Conservation (phyloP, 352 stramenopile genomes). For the Globisporangium spiculum region DNA sequence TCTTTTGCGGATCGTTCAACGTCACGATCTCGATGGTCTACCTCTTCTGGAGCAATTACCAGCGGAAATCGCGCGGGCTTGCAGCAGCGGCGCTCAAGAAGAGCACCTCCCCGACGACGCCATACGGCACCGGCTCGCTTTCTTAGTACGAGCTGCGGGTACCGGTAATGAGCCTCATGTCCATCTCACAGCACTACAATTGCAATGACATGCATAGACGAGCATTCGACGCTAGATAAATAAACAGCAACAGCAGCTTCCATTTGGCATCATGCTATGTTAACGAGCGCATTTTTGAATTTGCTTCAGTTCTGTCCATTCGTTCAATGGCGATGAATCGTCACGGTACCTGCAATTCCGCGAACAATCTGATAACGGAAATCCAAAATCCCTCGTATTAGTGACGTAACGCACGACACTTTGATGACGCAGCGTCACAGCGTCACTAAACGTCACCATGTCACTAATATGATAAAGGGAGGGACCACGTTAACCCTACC, state of each 20-base stretch:
- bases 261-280: neutral
- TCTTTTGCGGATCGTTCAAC: constrained; percentile 75
- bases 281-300: neutral
- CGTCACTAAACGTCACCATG: too few species aligned
- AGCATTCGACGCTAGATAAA: neutral
- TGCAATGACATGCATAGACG: neutral
- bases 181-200: neutral
- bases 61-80: constrained; percentile 21
- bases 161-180: neutral
- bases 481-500: neutral
- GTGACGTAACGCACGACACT: neutral
- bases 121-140: constrained; percentile 34
- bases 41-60: constrained; percentile 63
- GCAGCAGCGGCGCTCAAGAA: neutral
- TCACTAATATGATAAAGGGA: neutral
- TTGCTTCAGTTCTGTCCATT: neutral
- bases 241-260: neutral
- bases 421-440: neutral
- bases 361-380: neutral
- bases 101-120: constrained; percentile 10
- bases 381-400: neutral
- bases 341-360: neutral
- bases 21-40: constrained; percentile 51
- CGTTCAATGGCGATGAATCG: neutral
- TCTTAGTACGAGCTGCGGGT: constrained; percentile 24